Base-by-base conservation (phyloP, 2,329 filamentous ascomycete genomes). In the Apiospora kogelbergensis region DNA sequence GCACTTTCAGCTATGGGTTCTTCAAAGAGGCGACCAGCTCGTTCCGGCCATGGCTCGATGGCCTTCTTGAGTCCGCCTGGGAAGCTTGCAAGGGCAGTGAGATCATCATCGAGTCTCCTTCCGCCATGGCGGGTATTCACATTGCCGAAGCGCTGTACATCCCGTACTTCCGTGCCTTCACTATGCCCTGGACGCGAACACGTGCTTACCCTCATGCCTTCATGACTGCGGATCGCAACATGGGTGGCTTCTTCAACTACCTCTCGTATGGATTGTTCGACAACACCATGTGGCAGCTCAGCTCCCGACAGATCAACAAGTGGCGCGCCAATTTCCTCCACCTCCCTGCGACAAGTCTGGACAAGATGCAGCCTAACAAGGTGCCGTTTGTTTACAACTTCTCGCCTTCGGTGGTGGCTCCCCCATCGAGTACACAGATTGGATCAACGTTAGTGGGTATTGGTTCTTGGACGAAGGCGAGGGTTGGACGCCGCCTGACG, bases 321-420 rank as follows among this genome's bases (percentile, higher is more conserved):
- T 99, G 96, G 96, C 90, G 96, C 72, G 94, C 93, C 78, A 92
- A 90, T 72, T 88, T 91, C 30, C 86, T 99, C 6, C 89, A 90
- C 0, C 83, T 99, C 37, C 92, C 91, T 66, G 91, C 90, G 72
- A 99, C 96, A 1, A 93, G 84, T 69, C 83, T 97, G 57, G 93
- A 96, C 78, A 97, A 95, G 82, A 89, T 99, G 89, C 94, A 98
- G 81, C 91, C 93, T 2, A 97, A 98, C 83, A 97, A 97, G 79
- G 94, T 98, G n/a, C 96, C 96, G 0, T 99, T 99, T 80, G 81
- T 99, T 63, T 99, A 99, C 84, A 98, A 98, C 81, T 98, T 98
- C 79, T 97, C 93, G 68, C 94, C 95, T 0, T 92, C 90, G 13
- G 96, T 99, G 15, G 96, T 99, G n/a, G 90, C 93, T 2, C 95